phyloP scores from a whole-genome alignment of 495 filamentous ascomycete genomes.

The Annulohypoxylon moriforme region DNA sequence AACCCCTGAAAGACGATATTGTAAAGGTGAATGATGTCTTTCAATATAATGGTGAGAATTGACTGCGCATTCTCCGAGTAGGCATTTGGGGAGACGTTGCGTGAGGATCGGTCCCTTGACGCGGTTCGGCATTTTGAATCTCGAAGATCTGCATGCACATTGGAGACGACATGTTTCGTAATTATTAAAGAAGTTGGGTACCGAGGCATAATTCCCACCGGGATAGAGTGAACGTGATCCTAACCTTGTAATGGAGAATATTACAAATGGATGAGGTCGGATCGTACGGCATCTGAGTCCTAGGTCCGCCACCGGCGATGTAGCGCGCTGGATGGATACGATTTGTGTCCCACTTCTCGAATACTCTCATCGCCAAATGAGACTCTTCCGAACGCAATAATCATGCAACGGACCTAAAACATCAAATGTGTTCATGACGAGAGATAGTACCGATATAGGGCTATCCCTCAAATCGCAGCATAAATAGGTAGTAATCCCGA shows the following conservation, averaged over 20 bases:
- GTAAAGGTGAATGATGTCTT: neutral
- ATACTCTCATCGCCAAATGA: neutral
- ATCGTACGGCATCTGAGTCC: neutral
- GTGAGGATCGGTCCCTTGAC: neutral
- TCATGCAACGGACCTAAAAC: neutral
- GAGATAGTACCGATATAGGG: neutral
- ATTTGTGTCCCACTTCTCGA: neutral
- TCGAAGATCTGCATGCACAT: constrained; percentile 7
- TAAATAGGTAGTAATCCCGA: no score
- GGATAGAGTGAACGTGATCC: neutral
- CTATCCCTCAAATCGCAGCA: neutral
- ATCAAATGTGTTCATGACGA: neutral
- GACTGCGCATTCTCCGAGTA: neutral
- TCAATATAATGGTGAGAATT: constrained; percentile 16
- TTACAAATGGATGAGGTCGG: neutral
- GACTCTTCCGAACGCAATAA: neutral
- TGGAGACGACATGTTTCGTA: constrained; percentile 16
- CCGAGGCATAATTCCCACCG: constrained; percentile 10
- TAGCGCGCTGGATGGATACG: neutral
- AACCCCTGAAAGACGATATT: constrained; percentile 1
- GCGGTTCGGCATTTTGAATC: constrained; percentile 16
- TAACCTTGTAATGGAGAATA: constrained; percentile 2
- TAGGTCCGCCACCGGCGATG: neutral
- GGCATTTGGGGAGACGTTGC: constrained; percentile 3
- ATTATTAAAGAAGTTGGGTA: constrained; percentile 14